A percentile compares a stretch with the other conserved stretches of the same genome.
These are phyloP conservation scores for Fusarium decemcellulare DNA, from an alignment of 2,329 filamentous ascomycete species.

Conservation along the genomic window DNA sequence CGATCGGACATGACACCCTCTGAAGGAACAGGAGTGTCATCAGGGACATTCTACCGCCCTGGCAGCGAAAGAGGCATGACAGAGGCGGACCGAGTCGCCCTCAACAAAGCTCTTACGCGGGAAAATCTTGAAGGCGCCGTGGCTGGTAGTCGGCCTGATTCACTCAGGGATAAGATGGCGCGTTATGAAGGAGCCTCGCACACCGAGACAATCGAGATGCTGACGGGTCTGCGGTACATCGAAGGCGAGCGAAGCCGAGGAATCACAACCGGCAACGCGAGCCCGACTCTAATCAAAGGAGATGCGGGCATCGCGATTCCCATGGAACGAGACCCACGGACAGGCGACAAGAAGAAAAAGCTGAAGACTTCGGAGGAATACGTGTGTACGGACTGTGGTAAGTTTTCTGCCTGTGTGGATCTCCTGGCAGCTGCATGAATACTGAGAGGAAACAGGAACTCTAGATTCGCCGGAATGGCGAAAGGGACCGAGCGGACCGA, in stretches of 20 bases:
- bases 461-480: conserved; percentile 96
- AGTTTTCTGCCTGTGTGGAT: conserved; percentile 44
- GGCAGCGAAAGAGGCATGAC: conserved; percentile 68
- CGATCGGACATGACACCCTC: conserved; percentile 68
- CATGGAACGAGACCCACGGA: conserved; percentile 80
- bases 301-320: conserved; percentile 90
- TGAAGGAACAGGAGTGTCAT: conserved; percentile 58
- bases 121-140: conserved; percentile 84
- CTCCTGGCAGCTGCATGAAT: neutral
- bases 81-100: conserved; percentile 74
- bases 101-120: conserved; percentile 79
- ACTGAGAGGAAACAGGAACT: conserved; percentile 67
- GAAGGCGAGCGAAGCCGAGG: conserved; percentile 91
- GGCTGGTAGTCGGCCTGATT: conserved; percentile 77
- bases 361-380: conserved; percentile 89
- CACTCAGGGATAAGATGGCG: conserved; percentile 87
- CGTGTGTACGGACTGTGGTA: conserved; percentile 93
- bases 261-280: conserved; percentile 88
- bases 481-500: conserved; percentile 92
- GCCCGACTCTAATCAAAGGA: conserved; percentile 85
- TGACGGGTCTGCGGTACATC: conserved; percentile 89
- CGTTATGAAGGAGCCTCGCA: conserved; percentile 83
- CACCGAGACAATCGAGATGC: conserved; percentile 91
- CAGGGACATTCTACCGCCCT: conserved; percentile 48
- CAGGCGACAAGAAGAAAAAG: conserved; percentile 89